Evolutionary conservation across 768 basidiomycete genomes (phyloP), one percentile per base, ranked within the genome.

Genomic region (Auricularia sp.): DNA sequence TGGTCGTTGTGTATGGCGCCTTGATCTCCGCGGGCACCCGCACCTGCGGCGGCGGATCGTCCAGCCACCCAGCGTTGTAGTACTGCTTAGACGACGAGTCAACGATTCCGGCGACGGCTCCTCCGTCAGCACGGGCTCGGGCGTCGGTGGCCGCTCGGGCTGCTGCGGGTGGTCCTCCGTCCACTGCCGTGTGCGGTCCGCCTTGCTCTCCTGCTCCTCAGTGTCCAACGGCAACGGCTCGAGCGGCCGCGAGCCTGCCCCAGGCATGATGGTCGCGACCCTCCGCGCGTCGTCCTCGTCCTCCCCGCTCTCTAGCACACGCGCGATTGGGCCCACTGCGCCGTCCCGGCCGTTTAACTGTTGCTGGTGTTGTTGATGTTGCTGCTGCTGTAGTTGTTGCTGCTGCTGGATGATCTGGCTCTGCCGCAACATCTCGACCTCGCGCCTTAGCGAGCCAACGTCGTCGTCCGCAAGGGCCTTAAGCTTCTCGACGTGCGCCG

Each of bases 201-300:
- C 53, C 53, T 8, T 18, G 53, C n/a, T 18, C 29, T 10, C n/a
- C 7, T 18, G 53, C 18, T 54, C n/a, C n/a, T 54, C 11, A 7
- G 53, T 7, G 18, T 54, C 53, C n/a, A 54, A 2, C 8, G 53
- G 53, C 29, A n/a, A 18, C n/a, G 53, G n/a, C 18, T 54, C n/a
- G 53, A n/a, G 53, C 8, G 53, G 10, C 53, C 8, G n/a, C 18
- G 29, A 18, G 56, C 12, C 11, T 16, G 12, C 29, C 10, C 23
- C 54, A 2, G 87, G 80, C 2, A 85, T 77, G 58, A 92, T 78
- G 0, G 93, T 97, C 16, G 77, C 72, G 1, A 94, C 79, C 69
- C 92, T 94, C 39, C 83, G 71, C 4, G 83, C 76, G 69, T 93
- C 89, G 66, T 89, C 88, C 11, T 87, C 85, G 36, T 85, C 74